Base-by-base conservation (phyloP, 352 stramenopile genomes). In the Paralagenidium karlingii region DNA sequence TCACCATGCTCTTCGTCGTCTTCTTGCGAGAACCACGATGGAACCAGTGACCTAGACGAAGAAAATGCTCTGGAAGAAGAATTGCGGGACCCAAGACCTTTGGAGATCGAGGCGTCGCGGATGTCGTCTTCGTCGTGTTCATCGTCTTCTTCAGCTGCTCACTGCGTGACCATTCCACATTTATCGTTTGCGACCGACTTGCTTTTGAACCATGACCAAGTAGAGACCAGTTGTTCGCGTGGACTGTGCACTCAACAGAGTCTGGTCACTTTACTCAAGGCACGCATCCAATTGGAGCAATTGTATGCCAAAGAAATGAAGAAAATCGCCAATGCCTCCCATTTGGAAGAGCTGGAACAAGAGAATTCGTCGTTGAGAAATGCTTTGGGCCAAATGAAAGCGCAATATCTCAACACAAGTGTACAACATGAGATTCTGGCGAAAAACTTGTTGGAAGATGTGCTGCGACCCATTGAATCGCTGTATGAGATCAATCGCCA, bases 341-440 rank as follows among this genome's bases (percentile, higher is more conserved):
- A 67, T 20, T 43, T 85, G 2, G 68, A 87, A 5, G 66, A 78
- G 24, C 42, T 67, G 15, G 68, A 78, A 28, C 55, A 70, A 29
- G 58, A 61, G 28, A 30, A 15, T 12, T 41, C 33, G 16, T 34
- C 38, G 15, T 21, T 53, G 20, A 25, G 36, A 11, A 38, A 38
- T 39, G 74, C 77, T 2, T 59, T 88, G 26, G 58, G 54, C 3
- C 68, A 58, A 38, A 51, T 91, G 37, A 58, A 60, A 38, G 63
- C 67, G 3, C 77, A 88, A 54, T 91, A 88, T 39, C 39, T 81
- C 29, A 88, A 91, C 53, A 81, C 73, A 26, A 85, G 77, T 25
- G 73, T 84, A 34, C 77, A 91, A 51, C 77, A 91, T 47, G 59
- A 66, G 15, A 47, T 63, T 8, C 53, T 91, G 4, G 77, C 77